Base-by-base conservation (phyloP, 2,329 filamentous ascomycete species). In the Furcasterigmium sp. region DNA sequence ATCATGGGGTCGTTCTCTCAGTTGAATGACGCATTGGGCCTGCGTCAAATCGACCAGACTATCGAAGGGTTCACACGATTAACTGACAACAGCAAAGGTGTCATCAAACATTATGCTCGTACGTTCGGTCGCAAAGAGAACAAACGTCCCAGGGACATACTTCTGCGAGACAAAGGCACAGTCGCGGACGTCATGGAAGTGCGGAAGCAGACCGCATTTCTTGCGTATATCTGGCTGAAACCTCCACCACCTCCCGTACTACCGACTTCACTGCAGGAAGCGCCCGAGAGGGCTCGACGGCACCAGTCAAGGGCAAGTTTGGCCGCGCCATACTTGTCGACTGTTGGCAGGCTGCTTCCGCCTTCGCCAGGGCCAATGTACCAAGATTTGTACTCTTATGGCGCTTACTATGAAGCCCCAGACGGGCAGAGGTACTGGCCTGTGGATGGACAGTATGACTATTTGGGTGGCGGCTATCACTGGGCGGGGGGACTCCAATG, bases 151-250 rank as follows among this genome's bases (percentile, higher is more conserved):
- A 75, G 91, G n/a, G 93, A 98, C 62, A 85, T 85, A 55, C 65
- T 97, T 45, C 68, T 97, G 21, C 75, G 91, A 35, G 91, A 97
- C 61, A 75, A 73, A 20, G 65, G 70, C 8, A 76, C 84, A 7
- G 84, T 80, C 32, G 74, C 72, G 32, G 70, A 74, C 14, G 89
- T 85, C n/a, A 69, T 97, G 62, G 82, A 87, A 52, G 75, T 93
- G 50, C 78, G 93, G 46, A 95, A 91, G 64, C 78, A 76, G 59
- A 85, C 79, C 20, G 90, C 89, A 0, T 97, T 97, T 62, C 65
- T 94, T 48, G 91, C 91, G 1, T 98, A 98, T 60, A 88, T 86
- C 2, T 97, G 93, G 72, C 78, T 82, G 11, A 70, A 82, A 37
- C 71, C 72, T 44, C 49, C 48, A 40, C 45, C 46, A 13, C 38